Evolutionary conservation across 2,329 filamentous ascomycete species (phyloP).

Genomic region (Ambrosiella cleistominuta): DNA sequence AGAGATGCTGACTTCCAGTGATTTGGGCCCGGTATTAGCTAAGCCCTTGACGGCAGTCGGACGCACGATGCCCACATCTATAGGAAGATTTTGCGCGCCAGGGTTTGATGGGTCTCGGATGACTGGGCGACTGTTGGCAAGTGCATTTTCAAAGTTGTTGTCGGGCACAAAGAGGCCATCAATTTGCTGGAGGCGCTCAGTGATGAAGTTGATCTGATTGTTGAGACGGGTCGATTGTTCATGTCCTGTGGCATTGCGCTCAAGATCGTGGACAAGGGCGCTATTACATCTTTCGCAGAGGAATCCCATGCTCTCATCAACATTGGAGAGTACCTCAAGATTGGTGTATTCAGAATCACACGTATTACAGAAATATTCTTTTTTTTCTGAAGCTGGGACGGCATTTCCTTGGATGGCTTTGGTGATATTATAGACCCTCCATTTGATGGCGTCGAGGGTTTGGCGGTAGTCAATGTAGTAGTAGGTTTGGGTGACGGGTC

Average conservation of each 20-base stretch:
- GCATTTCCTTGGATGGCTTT: constrained; percentile 75
- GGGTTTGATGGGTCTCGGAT: constrained; percentile 50
- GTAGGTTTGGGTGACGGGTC: constrained; percentile 74
- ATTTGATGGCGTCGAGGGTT: constrained; percentile 92
- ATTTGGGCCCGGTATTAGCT: constrained; percentile 47
- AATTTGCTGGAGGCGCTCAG: constrained; percentile 57
- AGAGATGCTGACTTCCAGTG: constrained; percentile 52
- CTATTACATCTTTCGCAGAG: constrained; percentile 62
- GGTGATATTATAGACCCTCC: constrained; percentile 72
- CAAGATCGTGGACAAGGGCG: constrained; percentile 45
- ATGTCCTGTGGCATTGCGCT: constrained; percentile 51
- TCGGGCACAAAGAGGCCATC: constrained; percentile 58
- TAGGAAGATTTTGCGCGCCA: constrained; percentile 39
- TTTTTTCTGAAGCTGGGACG: constrained; percentile 65
- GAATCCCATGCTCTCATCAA: constrained; percentile 50
- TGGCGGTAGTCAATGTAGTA: constrained; percentile 94
- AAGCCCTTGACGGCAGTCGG: constrained; percentile 55
- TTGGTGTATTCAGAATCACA: constrained; percentile 79
- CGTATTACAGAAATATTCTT: constrained; percentile 70
- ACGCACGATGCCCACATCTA: constrained; percentile 33
- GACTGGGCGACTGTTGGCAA: constrained; percentile 45
- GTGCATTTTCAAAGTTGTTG: constrained; percentile 54
- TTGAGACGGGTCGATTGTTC: constrained; percentile 60
- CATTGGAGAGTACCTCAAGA: constrained; percentile 70
- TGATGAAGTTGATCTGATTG: constrained; percentile 62